Evolutionary conservation across 495 filamentous ascomycete genomes (phyloP), one percentile per base, ranked within the genome.

Genomic region (Daldinia bambusicola): DNA sequence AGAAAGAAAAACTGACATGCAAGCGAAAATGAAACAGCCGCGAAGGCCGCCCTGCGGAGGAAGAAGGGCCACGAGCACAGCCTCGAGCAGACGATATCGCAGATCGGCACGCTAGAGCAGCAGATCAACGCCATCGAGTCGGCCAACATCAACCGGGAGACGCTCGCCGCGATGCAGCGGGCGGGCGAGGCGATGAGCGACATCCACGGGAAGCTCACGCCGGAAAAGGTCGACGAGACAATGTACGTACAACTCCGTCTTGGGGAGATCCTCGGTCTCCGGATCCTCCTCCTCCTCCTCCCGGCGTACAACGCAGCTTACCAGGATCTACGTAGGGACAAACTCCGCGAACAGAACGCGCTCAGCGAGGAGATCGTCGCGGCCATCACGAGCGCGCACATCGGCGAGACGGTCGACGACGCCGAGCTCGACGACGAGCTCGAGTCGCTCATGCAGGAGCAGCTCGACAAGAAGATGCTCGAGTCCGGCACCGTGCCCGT

Each of bases 71-170:
- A 94, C 76, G 93, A 97, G 78, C 91, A 93, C 83, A 92, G 92
- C 65, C 88, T 98, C 51, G 92, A 95, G 64, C 93, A 97, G 79
- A 98, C 95, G 8, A 86, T 88, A 37, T 88, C 90, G 37, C 96
- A 98, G 80, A 93, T 97, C 81, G 87, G 88, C 62, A 96, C 95
- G 41, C 85, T 99, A 13, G 95, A 98, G 77, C 92, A 94, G 74
- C 94, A 99, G 78, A 95, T 99, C 75, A 95, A 95, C 77, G 90
- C 91, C 65, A 98, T 99, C 80, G 95, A 99, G 78, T 91, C 94
- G 20, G 96, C 95, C 55, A 99, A 98, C 79, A 97, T 99, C 82
- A 99, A 99, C 85, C 87, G 94, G 77, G 94, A 98, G 83, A 99
- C 95, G 4, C 85, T 99, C 53, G 85, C 89, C 55, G 96, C 94